Conservation (phyloP, 352 stramenopile genomes). For the Phytophthora lateralis region DNA sequence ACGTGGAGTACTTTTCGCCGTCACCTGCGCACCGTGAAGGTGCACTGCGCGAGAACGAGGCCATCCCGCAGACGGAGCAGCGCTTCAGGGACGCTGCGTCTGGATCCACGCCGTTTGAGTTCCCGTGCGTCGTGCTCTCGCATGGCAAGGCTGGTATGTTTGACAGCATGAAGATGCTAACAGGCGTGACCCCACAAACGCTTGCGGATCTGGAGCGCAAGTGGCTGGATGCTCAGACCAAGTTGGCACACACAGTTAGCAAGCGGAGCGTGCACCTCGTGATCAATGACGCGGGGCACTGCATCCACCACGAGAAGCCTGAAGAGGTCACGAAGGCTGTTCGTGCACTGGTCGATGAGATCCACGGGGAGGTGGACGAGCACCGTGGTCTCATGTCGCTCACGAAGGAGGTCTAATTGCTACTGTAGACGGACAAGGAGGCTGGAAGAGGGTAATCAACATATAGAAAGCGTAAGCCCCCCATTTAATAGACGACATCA, state of each 20-base stretch:
- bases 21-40: conserved; percentile 68
- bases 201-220: conserved; percentile 62
- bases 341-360: conserved; percentile 60
- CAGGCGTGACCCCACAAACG: conserved; percentile 43
- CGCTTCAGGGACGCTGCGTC: conserved; percentile 46
- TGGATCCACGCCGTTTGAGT: conserved; percentile 33
- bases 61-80: conserved; percentile 65
- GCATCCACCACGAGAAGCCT: conserved; percentile 77
- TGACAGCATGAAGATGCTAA: conserved; percentile 64
- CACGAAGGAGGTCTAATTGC: conserved; percentile 17
- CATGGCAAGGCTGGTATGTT: conserved; percentile 75
- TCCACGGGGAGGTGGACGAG: conserved; percentile 32
- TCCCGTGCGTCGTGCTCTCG: conserved; percentile 76
- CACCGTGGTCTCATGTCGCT: conserved; percentile 35
- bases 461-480: background rate
- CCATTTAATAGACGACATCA: background rate
- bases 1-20: conserved; percentile 67
- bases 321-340: conserved; percentile 62
- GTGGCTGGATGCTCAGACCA: conserved; percentile 68
- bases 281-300: conserved; percentile 62
- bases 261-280: conserved; percentile 51
- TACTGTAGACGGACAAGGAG: background rate
- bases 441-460: background rate
- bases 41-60: conserved; percentile 60
- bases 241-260: conserved; percentile 54